These are phyloP conservation scores for Paramecium biaurelia DNA, from an alignment of 73 alveolate genomes.

Conservation along the genomic window DNA sequence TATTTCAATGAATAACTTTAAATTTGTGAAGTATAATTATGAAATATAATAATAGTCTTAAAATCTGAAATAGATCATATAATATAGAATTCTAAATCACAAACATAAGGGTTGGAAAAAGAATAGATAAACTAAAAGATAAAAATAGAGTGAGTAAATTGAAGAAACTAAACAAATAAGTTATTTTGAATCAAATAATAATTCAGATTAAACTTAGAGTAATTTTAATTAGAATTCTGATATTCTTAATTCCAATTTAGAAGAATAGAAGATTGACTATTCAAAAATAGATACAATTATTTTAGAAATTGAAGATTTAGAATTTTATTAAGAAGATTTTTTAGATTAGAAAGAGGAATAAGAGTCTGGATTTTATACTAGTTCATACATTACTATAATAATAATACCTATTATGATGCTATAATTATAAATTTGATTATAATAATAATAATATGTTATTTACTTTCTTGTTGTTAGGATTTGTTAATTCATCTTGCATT, in stretches of 20 bases:
- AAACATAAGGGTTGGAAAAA: background rate
- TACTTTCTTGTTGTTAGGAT: background rate
- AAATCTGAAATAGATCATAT: background rate
- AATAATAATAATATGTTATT: background rate
- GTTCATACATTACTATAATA: background rate
- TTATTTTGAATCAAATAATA: background rate
- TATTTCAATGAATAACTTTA: background rate
- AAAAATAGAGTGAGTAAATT: background rate
- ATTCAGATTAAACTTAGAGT: background rate
- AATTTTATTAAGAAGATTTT: background rate
- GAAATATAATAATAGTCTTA: background rate
- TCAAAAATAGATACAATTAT: background rate
- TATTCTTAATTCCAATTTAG: background rate
- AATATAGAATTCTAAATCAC: background rate
- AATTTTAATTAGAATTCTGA: background rate
- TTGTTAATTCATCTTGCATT: background rate
- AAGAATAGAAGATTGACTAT: background rate
- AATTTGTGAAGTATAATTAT: background rate
- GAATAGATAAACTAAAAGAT: background rate
- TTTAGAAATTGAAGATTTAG: background rate
- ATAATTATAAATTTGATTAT: background rate
- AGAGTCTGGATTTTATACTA: background rate
- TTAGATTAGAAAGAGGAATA: background rate
- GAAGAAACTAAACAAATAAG: background rate
- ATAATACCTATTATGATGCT: background rate